phyloP scores from a whole-genome alignment of 495 filamentous ascomycete species.

The Xylaria acuta region DNA sequence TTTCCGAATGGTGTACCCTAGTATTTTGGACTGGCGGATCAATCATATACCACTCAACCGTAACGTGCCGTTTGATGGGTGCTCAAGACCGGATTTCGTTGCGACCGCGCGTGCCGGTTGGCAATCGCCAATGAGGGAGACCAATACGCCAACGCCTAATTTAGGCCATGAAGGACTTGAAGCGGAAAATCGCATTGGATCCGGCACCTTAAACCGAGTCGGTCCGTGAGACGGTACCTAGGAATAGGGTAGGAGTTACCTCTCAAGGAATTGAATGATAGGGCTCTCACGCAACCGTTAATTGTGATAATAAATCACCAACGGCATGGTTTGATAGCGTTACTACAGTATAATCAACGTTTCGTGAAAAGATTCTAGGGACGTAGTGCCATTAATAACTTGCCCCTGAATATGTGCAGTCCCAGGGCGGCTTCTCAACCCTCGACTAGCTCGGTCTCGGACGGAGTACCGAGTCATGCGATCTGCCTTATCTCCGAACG shows the following conservation, averaged over 20 bases:
- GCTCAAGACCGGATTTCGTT: constrained; percentile 27
- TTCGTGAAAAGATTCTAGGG: not conserved
- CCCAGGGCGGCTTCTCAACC: not conserved
- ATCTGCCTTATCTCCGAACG: not conserved
- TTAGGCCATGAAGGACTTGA: not conserved
- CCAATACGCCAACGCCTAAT: not conserved
- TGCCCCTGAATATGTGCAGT: not conserved
- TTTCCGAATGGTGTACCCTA: constrained; percentile 47
- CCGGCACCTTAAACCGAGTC: not conserved
- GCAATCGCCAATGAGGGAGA: constrained; percentile 18
- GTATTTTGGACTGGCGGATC: constrained; percentile 51
- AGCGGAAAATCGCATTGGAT: not conserved
- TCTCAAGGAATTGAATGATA: not conserved
- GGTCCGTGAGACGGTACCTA: not conserved
- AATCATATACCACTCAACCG: constrained; percentile 51
- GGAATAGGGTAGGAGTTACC: not conserved
- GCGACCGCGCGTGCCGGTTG: constrained; percentile 35
- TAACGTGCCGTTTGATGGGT: constrained; percentile 31
- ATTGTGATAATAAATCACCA: not conserved
- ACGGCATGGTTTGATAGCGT: not conserved
- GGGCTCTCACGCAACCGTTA: not conserved
- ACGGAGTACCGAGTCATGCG: not conserved
- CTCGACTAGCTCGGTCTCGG: not conserved
- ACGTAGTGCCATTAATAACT: not conserved
- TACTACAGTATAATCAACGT: constrained; percentile 19